Evolutionary conservation across 495 filamentous ascomycete genomes (phyloP).

Genomic region (Oidiodendron maius): DNA sequence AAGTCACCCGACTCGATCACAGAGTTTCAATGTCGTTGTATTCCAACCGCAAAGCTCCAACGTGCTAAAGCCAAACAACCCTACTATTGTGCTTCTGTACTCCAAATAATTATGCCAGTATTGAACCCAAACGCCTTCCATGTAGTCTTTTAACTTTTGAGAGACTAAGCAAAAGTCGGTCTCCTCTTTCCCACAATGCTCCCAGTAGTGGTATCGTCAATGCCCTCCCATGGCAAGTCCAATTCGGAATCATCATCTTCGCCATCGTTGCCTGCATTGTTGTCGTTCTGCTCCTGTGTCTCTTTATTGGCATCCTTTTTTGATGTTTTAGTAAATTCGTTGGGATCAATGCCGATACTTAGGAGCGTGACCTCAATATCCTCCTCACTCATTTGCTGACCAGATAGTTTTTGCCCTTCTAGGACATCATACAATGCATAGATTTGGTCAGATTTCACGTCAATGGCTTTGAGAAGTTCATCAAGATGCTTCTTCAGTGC

Average conservation of each 20-base stretch:
- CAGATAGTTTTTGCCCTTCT: conserved; percentile 67
- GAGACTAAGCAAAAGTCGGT: background rate
- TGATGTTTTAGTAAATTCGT: background rate
- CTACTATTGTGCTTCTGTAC: too few relatives aligned
- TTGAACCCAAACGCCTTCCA: background rate
- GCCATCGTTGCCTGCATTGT: background rate
- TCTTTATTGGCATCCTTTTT: background rate
- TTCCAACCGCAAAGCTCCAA: too few relatives aligned
- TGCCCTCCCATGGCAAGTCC: conserved; percentile 17
- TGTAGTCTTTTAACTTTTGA: background rate
- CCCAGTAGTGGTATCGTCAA: background rate
- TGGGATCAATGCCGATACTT: background rate
- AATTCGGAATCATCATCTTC: background rate
- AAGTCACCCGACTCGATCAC: too few relatives aligned
- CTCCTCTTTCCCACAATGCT: background rate
- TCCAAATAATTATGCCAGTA: too few relatives aligned
- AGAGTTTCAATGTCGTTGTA: too few relatives aligned
- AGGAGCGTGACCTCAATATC: conserved; percentile 62
- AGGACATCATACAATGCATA: conserved; percentile 87
- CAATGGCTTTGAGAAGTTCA: conserved; percentile 56
- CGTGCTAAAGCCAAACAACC: too few relatives aligned
- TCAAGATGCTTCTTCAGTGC: conserved; percentile 58
- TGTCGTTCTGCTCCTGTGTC: background rate
- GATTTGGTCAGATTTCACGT: conserved; percentile 79
- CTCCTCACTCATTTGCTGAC: conserved; percentile 57